A percentile compares a stretch with the other conserved stretches of the same genome.
phyloP scores from a whole-genome alignment of 768 basidiomycete genomes.

The Boletus tomentosulus region DNA sequence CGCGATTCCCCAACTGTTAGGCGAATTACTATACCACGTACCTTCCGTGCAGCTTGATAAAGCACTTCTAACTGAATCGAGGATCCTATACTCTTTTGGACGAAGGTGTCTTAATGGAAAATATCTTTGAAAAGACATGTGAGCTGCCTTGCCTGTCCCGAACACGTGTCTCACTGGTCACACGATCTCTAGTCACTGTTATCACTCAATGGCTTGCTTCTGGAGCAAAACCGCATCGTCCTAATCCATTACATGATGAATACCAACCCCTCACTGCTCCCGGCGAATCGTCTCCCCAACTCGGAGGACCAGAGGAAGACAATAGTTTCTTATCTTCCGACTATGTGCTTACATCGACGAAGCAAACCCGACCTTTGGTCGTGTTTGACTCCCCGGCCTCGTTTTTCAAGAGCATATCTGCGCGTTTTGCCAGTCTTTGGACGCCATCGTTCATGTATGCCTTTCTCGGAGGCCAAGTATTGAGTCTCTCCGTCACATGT shows the following conservation, averaged over 20 bases:
- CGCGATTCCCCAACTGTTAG: too few relatives aligned
- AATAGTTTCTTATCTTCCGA: too few relatives aligned
- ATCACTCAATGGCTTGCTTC: conserved; percentile 11
- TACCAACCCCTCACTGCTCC: conserved; percentile 19
- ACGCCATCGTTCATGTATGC: conserved; percentile 26
- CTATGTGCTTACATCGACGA: too few relatives aligned
- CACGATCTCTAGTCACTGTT: conserved; percentile 2
- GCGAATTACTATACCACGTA: too few relatives aligned
- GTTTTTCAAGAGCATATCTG: conserved; percentile 14
- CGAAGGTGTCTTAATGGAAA: conserved; percentile 10
- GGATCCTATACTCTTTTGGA: too few relatives aligned
- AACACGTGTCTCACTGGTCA: conserved; percentile 1
- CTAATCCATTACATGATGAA: conserved; percentile 15
- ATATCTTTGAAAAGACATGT: conserved; percentile 6
- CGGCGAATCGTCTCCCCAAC: conserved; percentile 2
- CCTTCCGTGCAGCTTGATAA: too few relatives aligned
- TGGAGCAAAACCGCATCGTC: not conserved
- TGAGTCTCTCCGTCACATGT: conserved; percentile 23
- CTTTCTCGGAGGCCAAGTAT: conserved; percentile 25
- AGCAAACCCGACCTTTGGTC: conserved; percentile 6
- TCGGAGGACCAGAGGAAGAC: conserved; percentile 10
- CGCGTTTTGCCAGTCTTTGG: conserved; percentile 26
- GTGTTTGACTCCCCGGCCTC: conserved; percentile 18
- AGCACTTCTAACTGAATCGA: too few relatives aligned
- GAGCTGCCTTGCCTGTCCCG: not conserved